Conservation (phyloP, 805 yeast genomes). For the Torulaspora indica region DNA sequence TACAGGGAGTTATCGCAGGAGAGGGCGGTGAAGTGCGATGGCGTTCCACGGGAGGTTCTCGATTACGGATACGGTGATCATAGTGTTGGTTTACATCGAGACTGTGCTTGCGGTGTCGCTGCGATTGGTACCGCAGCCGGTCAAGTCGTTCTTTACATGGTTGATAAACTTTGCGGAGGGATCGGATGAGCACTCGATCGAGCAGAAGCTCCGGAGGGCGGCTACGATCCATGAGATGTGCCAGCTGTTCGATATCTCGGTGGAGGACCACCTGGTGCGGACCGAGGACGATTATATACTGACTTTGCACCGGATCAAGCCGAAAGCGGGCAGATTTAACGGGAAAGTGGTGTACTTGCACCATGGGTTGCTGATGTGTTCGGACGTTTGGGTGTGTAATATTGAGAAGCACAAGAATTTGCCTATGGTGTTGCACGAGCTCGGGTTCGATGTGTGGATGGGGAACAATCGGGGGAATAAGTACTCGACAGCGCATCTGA, state of each 20-base stretch:
- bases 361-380: constrained; percentile 86
- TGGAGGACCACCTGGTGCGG: constrained; percentile 71
- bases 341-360: constrained; percentile 71
- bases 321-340: constrained; percentile 28
- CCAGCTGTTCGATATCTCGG: constrained; percentile 57
- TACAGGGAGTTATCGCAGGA: background rate
- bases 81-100: constrained; percentile 48
- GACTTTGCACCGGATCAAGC: constrained; percentile 66
- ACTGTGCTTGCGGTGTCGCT: constrained; percentile 44
- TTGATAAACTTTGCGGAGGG: constrained; percentile 20
- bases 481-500: constrained; percentile 74
- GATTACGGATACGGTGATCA: constrained; percentile 47
- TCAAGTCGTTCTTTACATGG: constrained; percentile 38
- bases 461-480: constrained; percentile 93
- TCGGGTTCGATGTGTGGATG: constrained; percentile 91
- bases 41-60: constrained; percentile 47
- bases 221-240: constrained; percentile 62
- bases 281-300: constrained; percentile 75
- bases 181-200: constrained; percentile 19
- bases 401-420: constrained; percentile 48
- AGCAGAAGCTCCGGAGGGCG: constrained; percentile 35
- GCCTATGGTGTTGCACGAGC: constrained; percentile 70
- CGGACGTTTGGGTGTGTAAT: constrained; percentile 72
- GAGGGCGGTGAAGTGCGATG: constrained; percentile 12
- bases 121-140: constrained; percentile 41